phyloP scores from a whole-genome alignment of 2,329 filamentous ascomycete genomes.

The Aspergillus puulaauensis region DNA sequence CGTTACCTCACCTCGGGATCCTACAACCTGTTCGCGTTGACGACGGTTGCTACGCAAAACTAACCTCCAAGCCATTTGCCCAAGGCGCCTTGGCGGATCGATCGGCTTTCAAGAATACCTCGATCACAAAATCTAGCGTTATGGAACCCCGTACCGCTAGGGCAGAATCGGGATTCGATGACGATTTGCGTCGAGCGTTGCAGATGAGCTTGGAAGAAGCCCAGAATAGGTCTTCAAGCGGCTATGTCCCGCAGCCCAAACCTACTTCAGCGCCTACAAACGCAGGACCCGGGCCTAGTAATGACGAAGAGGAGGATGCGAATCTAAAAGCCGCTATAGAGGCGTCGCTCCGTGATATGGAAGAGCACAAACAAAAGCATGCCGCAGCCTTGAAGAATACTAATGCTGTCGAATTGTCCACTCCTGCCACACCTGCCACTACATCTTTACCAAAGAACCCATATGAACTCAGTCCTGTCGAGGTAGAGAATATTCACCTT shows the following conservation, averaged over 20 bases:
- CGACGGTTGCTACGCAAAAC: slow-evolving; percentile 88
- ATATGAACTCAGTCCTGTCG: slow-evolving; percentile 88
- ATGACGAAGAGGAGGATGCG: slow-evolving; percentile 81
- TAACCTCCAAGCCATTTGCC: slow-evolving; percentile 68
- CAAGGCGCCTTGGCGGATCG: slow-evolving; percentile 43
- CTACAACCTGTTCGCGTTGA: slow-evolving; percentile 88
- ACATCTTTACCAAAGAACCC: slow-evolving; percentile 75
- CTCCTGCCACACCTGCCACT: slow-evolving; percentile 49
- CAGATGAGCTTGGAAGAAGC: slow-evolving; percentile 98
- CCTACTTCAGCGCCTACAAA: slow-evolving; percentile 37
- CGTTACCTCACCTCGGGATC: slow-evolving; percentile 90
- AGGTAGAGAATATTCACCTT: slow-evolving; percentile 96
- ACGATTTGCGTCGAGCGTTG: slow-evolving; percentile 87
- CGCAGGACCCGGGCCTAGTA: slow-evolving; percentile 41
- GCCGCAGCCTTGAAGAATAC: slow-evolving; percentile 81
- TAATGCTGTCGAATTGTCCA: slow-evolving; percentile 54
- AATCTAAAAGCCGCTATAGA: slow-evolving; percentile 94
- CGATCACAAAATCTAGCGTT: slow-evolving; percentile 64
- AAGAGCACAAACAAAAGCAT: slow-evolving; percentile 93
- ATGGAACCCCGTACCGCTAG: slow-evolving; percentile 92
- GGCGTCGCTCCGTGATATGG: slow-evolving; percentile 93
- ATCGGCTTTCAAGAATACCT: slow-evolving; percentile 46
- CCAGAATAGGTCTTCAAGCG: slow-evolving; percentile 67
- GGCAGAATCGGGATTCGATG: slow-evolving; percentile 88
- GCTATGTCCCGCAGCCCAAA: slow-evolving; percentile 68